A percentile compares a stretch with the other conserved stretches of the same genome.
phyloP scores from a whole-genome alignment of 1,139 yeast species.

The Nadsonia starkeyi-henricii region DNA sequence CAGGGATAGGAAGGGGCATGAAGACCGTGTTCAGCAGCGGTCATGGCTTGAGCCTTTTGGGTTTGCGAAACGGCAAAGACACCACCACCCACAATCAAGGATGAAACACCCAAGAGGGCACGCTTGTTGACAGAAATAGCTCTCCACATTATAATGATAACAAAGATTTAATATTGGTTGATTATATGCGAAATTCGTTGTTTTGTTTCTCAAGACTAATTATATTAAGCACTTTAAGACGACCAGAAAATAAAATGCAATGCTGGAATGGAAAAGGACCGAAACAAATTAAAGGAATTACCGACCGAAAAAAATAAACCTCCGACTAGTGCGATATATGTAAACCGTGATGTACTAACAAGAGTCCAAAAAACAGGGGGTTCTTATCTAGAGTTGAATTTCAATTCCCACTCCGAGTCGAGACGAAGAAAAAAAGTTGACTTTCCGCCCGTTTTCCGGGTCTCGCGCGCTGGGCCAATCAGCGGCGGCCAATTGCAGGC shows the following conservation, averaged over 20 bases:
- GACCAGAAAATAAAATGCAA: not conserved
- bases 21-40: conserved; percentile 97
- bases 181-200: no score
- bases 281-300: not conserved
- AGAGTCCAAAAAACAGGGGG: no score
- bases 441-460: not conserved
- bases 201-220: no score
- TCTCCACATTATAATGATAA: not conserved
- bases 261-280: not conserved
- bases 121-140: conserved; percentile 1
- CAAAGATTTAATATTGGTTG: no score
- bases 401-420: not conserved
- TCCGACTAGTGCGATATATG: no score
- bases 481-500: not conserved
- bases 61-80: conserved; percentile 20
- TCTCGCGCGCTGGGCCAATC: not conserved
- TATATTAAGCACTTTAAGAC: no score
- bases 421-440: not conserved
- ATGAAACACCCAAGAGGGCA: conserved; percentile 6
- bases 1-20: conserved; percentile 89
- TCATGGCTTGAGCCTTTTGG: conserved; percentile 74
- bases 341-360: no score
- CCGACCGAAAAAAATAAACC: not conserved
- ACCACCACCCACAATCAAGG: conserved; percentile 19
- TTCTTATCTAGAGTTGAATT: not conserved